These are phyloP conservation scores for Agarophyton chilense DNA, from an alignment of 23 red algal genomes.

Conservation along the genomic window DNA sequence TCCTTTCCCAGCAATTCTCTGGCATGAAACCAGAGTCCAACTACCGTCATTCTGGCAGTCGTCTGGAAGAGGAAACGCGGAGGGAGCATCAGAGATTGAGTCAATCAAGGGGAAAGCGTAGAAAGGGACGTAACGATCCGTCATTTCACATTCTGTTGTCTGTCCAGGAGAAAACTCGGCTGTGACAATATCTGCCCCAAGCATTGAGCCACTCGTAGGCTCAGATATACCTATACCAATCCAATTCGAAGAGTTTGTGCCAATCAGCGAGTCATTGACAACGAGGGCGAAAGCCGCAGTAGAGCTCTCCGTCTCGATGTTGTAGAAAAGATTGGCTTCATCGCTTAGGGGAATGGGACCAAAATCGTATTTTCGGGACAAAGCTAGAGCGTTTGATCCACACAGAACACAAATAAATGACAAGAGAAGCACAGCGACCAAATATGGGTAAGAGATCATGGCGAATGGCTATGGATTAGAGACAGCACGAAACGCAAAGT, in stretches of 20 bases:
- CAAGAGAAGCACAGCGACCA: background rate
- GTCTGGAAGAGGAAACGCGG: constrained; percentile 52
- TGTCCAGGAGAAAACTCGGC: constrained; percentile 32
- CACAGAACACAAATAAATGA: background rate
- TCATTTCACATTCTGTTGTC: constrained; percentile 13
- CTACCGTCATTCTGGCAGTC: constrained; percentile 43
- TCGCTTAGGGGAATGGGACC: background rate
- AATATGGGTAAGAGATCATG: background rate
- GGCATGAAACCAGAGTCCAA: constrained; percentile 45
- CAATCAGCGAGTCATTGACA: constrained; percentile 23
- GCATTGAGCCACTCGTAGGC: constrained; percentile 54
- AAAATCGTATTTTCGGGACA: background rate
- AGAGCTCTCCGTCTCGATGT: background rate
- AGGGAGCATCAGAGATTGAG: background rate
- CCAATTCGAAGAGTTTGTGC: constrained; percentile 20
- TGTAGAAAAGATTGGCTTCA: constrained; percentile 14
- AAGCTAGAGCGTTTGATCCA: background rate
- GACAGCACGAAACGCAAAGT: too few species aligned
- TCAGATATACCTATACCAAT: constrained; percentile 51
- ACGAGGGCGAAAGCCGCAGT: constrained; percentile 29
- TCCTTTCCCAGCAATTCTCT: background rate
- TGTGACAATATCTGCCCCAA: constrained; percentile 71
- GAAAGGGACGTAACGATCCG: constrained; percentile 67
- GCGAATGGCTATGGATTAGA: too few species aligned
- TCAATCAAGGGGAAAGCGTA: constrained; percentile 39